Evolutionary conservation across 2,329 filamentous ascomycete genomes (phyloP), one percentile per base, ranked within the genome.

Genomic region (Ascochyta koolunga): DNA sequence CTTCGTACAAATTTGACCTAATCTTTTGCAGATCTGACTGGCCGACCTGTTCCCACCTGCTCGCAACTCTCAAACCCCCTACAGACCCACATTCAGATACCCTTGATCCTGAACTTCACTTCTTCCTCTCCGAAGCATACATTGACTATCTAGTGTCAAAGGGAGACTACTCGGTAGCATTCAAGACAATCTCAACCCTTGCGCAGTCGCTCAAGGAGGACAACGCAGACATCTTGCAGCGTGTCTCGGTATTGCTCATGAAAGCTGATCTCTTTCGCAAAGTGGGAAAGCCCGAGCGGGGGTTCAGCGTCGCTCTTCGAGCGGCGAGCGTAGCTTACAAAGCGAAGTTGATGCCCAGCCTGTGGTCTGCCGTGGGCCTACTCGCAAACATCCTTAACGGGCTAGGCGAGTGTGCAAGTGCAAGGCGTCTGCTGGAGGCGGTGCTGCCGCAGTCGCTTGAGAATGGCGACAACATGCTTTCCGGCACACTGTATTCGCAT

Each of bases 371-470:
- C 0, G 81, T 90, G 1, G 86, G 85, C 1, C 80, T 84, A 0
- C 71, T 96, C 1, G 83, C 86, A 3, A 84, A 83, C 16, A 86
- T 96, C 16, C 78, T 96, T 0, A 83, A 88, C 39, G 84, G 84
- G 0, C 76, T 93, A 16, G 81, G 82, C 10, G 91, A 96, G 65
- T 96, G 89, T 60, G 80, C 81, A 10, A 86, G 87, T 1, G 87
- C 89, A 0, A 78, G 77, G 4, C 79, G 84, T 37, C 77, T 96
- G 22, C 75, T 96, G 4, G 79, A 85, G 45, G 86, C 86, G 1
- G 81, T 90, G 8, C 80, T 96, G 55, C 92, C 93, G 4, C 87
- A 91, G 73, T 73, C 76, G 5, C 79, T 96, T 1, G 91, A 96
- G 73, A 85, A 85, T 44, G 85, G 87, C 45, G 84, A 89, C 40